Evolutionary conservation across 768 basidiomycete genomes (phyloP).

Genomic region (Glaciozyma martinii): DNA sequence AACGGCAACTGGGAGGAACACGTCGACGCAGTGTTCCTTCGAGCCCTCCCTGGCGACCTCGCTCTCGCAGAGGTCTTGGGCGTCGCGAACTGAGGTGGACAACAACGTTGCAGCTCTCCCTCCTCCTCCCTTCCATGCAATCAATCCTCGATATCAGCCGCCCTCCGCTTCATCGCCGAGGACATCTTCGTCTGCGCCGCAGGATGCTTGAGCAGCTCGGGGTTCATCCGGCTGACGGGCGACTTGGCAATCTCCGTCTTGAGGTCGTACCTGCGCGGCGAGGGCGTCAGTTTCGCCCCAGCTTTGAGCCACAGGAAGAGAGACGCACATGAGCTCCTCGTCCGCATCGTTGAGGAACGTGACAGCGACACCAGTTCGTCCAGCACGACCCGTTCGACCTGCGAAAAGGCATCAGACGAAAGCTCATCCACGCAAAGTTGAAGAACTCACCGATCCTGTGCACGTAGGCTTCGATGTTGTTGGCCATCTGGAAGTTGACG

Average conservation of each 20-base stretch:
- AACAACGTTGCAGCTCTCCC: no score
- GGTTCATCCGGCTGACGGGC: conserved; percentile 78
- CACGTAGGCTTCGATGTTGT: conserved; percentile 91
- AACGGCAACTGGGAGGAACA: no score
- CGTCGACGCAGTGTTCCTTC: no score
- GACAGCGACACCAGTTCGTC: conserved; percentile 84
- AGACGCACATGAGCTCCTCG: conserved; percentile 70
- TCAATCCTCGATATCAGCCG: no score
- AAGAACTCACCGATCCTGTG: conserved; percentile 78
- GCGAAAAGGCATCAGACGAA: neutral
- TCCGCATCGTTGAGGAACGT: conserved; percentile 95
- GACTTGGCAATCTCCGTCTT: conserved; percentile 94
- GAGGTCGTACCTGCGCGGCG: conserved; percentile 73
- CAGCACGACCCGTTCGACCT: conserved; percentile 97
- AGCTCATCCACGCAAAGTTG: neutral
- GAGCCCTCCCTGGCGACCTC: no score
- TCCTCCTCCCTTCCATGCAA: no score
- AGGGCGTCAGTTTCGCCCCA: conserved; percentile 10
- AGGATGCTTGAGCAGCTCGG: conserved; percentile 26
- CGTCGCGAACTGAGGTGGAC: no score
- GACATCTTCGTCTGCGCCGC: neutral
- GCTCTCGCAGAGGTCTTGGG: no score
- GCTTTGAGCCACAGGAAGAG: neutral
- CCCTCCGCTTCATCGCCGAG: no score
- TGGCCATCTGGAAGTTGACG: conserved; percentile 96